phyloP scores from a whole-genome alignment of 345 rosid species.

The Syzygium oleosum region DNA sequence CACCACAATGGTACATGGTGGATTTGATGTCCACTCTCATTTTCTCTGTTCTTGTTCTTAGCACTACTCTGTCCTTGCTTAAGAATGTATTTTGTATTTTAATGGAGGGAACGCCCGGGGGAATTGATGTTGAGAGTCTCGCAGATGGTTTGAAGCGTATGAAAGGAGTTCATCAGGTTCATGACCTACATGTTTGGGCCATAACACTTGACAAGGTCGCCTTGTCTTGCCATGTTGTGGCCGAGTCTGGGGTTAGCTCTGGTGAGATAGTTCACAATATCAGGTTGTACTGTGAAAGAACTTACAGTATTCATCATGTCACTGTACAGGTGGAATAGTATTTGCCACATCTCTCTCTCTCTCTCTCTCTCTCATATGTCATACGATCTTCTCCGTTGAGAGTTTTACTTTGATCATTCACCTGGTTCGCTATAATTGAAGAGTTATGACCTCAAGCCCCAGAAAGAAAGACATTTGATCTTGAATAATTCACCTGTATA shows the following conservation, averaged over 20 bases:
- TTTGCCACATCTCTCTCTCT: not conserved
- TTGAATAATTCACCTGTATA: not conserved
- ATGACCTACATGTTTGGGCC: slow-evolving; percentile 82
- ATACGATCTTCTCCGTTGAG: not conserved
- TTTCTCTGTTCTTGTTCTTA: slow-evolving; percentile 47
- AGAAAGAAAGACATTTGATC: not conserved
- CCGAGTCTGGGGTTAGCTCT: slow-evolving; percentile 41
- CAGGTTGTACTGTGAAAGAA: slow-evolving; percentile 44
- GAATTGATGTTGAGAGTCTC: slow-evolving; percentile 33
- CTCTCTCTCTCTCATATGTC: not conserved
- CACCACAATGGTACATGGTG: slow-evolving; percentile 50
- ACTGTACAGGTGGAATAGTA: slow-evolving; percentile 60
- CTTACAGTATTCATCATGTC: slow-evolving; percentile 51
- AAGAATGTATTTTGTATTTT: slow-evolving; percentile 41
- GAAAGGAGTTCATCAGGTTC: slow-evolving; percentile 41
- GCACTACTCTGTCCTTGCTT: slow-evolving; percentile 57
- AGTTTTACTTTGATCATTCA: not conserved
- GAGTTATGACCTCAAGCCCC: not conserved
- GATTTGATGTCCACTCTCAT: slow-evolving; percentile 67
- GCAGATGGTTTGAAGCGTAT: slow-evolving; percentile 38
- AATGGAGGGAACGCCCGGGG: slow-evolving; percentile 64
- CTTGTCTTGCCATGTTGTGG: slow-evolving; percentile 58
- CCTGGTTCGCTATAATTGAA: not conserved
- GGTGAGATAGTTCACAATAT: slow-evolving; percentile 34
- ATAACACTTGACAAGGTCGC: slow-evolving; percentile 58